Base-by-base conservation (phyloP, 257 asterid species). In the Gardenia jasminoides region DNA sequence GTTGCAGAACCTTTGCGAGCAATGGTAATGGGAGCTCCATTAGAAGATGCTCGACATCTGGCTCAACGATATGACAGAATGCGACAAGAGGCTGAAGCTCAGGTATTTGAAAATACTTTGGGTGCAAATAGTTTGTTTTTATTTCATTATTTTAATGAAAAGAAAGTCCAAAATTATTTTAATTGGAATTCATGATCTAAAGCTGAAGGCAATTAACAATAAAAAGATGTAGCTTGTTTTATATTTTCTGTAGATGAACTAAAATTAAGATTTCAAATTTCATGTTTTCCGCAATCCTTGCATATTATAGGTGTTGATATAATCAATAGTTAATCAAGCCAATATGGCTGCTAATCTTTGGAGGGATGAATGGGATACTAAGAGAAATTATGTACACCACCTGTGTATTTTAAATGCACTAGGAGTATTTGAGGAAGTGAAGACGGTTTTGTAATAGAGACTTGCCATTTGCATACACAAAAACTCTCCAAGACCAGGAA, bases 11-110 rank as follows among this genome's bases (percentile, higher is more conserved):
- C 99, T 72, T 85, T 96, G 83, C 89, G 99, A 89, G 91, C 99
- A 50, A 93, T 96, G 99, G 99, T 96, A 79, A 85, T 93, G 97
- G 99, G 99, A 78, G 98, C 99, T 87, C 99, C 99, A 74, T 71
- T 96, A 76, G 99, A 96, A 85, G 98, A 96, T 92, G 99, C 99
- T 85, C 96, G 99, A 64, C 99, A 93, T 89, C 97, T 96, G 41
- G 98, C 99, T 74, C 99, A 96, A 86, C 85, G 99, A 81, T 96
- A 96, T 85, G 98, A 93, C 82, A 88, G 96, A 88, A 89, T 96
- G 97, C 90, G 98, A 62, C 99, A 96, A 87, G 99, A 96, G 81
- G 94, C 97, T 28, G 99, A 96, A 87, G 94, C 97, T 86, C 99
- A 96, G 99, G 99, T 96, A 88, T 82, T 80, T 84, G 81, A 70